Conservation (phyloP, 495 filamentous ascomycete genomes). For the Penicillium desertorum region DNA sequence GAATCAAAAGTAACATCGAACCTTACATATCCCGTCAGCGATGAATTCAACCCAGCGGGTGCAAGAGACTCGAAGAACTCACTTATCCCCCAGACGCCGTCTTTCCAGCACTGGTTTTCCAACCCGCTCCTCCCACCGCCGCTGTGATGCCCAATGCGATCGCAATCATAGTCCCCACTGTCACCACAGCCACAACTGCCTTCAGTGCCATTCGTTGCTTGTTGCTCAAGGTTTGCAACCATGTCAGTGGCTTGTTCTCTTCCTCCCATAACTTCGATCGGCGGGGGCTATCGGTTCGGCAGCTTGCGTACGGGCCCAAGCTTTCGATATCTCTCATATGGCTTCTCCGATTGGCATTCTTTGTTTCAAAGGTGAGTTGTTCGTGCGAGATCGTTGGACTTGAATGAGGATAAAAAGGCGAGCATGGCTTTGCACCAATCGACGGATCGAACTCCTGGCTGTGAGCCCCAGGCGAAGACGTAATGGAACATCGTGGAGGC, state of each 20-base stretch:
- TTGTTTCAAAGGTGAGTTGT: constrained; percentile 39
- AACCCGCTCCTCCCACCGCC: constrained; percentile 60
- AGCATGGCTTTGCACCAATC: constrained; percentile 51
- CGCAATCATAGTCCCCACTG: constrained; percentile 59
- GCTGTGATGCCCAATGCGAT: constrained; percentile 62
- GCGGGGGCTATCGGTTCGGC: constrained; percentile 24
- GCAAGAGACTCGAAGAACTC: background rate
- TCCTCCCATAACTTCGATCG: constrained; percentile 46
- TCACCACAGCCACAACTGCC: constrained; percentile 53
- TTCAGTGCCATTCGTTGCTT: constrained; percentile 54
- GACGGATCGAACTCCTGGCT: constrained; percentile 43
- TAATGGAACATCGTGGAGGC: constrained; percentile 18
- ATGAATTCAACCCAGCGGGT: background rate
- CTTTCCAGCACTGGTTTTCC: constrained; percentile 41
- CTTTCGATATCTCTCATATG: constrained; percentile 35
- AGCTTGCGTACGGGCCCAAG: constrained; percentile 21
- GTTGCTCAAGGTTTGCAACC: constrained; percentile 43
- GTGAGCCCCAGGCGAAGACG: constrained; percentile 24
- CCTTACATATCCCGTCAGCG: background rate
- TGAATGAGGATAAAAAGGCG: constrained; percentile 60
- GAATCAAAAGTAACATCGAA: background rate
- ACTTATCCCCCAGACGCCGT: constrained; percentile 22
- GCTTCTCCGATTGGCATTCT: constrained; percentile 24
- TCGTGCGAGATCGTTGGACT: constrained; percentile 51
- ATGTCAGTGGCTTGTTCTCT: constrained; percentile 35